Percentiles rank a stretch among this genome's conserved stretches.
phyloP scores from a whole-genome alignment of 2,329 filamentous ascomycete genomes.

The Ceratocystis cacaofunesta region DNA sequence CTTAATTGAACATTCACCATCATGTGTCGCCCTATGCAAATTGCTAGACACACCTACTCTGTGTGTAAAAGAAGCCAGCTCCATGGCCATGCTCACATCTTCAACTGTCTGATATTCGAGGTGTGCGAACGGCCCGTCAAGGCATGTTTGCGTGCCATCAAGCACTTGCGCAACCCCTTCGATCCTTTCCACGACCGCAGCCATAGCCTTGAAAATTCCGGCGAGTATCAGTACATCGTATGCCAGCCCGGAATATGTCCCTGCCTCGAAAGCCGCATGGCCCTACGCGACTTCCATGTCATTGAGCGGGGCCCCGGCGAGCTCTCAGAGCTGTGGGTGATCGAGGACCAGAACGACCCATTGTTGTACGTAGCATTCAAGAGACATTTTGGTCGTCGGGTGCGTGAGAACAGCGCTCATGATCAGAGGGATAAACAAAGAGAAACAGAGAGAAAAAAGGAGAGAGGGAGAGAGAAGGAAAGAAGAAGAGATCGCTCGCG shows the following conservation, averaged over 20 bases:
- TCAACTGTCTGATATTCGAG: neutral
- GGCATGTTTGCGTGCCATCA: neutral
- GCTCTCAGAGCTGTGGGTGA: neutral
- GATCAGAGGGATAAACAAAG: neutral
- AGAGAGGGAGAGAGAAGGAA: neutral
- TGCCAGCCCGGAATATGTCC: neutral
- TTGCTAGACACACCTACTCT: neutral
- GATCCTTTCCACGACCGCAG: neutral
- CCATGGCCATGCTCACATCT: neutral
- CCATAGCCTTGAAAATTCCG: too few species aligned
- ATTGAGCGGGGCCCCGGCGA: neutral
- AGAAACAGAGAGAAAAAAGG: neutral
- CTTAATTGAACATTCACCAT: neutral
- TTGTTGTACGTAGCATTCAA: neutral
- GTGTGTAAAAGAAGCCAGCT: neutral
- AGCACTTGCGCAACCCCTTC: neutral
- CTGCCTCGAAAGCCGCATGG: neutral
- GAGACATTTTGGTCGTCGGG: neutral
- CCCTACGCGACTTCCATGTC: neutral
- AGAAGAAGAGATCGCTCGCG: neutral
- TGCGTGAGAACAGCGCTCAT: neutral
- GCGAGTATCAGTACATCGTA: neutral
- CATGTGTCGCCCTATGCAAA: neutral
- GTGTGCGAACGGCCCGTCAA: neutral
- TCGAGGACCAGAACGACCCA: neutral